Base-by-base conservation (phyloP, 2,329 filamentous ascomycete species). In the Didymella pinodella region DNA sequence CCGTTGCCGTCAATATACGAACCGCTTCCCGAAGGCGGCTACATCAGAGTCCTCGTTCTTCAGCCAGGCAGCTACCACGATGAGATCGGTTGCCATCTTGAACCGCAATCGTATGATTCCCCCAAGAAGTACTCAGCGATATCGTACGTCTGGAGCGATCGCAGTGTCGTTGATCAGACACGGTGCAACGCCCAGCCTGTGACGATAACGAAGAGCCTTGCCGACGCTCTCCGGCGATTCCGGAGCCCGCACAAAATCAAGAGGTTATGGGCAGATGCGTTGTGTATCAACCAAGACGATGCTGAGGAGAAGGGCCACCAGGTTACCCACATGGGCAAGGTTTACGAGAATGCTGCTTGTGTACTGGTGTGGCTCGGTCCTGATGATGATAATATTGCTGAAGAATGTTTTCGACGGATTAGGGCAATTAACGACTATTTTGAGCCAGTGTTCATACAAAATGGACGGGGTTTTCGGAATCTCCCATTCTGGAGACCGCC, bases 241-340 rank as follows among this genome's bases (percentile, higher is more conserved):
- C 22, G 51, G 11, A 16, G 25, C 25, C 43, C 32, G 12, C 4
- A 4, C 5, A 32, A n/a, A 2, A 14, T 12, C 4, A 47, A 34
- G n/a, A 22, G 7, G 10, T 16, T 47, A 2, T 54, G 51, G 51
- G 51, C 34, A 12, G 51, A 54, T 8, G 36, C 43, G 1, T 36
- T 54, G 3, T 54, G 51, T 7, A 41, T 54, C 34, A 20, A 54
- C 18, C 51, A 54, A 12, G 1, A n/a, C 2, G 12, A 54, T 18
- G 2, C n/a, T 1, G 34, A 32, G 6, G 44, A 48, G 18, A 48
- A 54, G 7, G 16, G 32, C 8, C 26, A 16, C 3, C 44, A 54
- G 8, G 34, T 54, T 0, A 14, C 6, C 1, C 28, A 14, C 3
- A 54, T 54, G 51, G 34, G 43, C 2, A 26, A 31, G 11, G 20